Evolutionary conservation across 192 early-diverging fungal species (phyloP), one percentile per base, ranked within the genome.

Genomic region (Mortierella antarctica): DNA sequence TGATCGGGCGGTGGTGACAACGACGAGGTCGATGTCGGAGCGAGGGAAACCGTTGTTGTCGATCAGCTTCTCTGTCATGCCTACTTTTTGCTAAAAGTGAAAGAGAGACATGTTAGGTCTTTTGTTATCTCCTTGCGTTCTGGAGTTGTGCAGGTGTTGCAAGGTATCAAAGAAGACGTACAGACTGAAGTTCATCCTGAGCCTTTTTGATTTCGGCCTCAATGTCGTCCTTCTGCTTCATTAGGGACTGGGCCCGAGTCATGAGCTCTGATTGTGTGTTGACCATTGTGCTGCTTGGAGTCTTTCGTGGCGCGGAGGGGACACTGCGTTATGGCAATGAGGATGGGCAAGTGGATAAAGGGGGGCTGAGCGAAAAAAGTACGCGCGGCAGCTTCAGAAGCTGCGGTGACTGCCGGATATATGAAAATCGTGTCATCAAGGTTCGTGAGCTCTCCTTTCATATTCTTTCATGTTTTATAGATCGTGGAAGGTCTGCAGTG

Each of bases 41-140:
- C 88, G 77, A 5, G 88, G 87, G 71, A 86, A 89, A 6, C 88
- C 87, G 60, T 65, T 47, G 12, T 69, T 60, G 56, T 88, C 88
- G 5, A 87, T 61, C 45, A 89, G 66, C 13, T 74, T 75, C 21
- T 85, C 81, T 2, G 64, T 55, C 87, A 87, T 89, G 23, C 83
- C 83, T 20, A 89, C 76, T 42, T 83, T 80, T 83, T 85, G 83
- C 83, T 86, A 51, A 53, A 52, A 15, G 55, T 18, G 10, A 18
- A 47, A 62, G 21, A 53, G 57, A 41, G 58, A 60, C 4, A 60
- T 18, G 20, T 21, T 41, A 41, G 42, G 14, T 5, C 21, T 7
- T 17, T 42, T 46, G 15, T 61, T 61, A 13, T 42, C 3, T 46
- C 47, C 17, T 8, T 17, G 14, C n/a, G 42, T 12, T 61, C 45